These are phyloP conservation scores for Fraxinus angustifolia DNA, from an alignment of 305 asterid species.

Conservation along the genomic window DNA sequence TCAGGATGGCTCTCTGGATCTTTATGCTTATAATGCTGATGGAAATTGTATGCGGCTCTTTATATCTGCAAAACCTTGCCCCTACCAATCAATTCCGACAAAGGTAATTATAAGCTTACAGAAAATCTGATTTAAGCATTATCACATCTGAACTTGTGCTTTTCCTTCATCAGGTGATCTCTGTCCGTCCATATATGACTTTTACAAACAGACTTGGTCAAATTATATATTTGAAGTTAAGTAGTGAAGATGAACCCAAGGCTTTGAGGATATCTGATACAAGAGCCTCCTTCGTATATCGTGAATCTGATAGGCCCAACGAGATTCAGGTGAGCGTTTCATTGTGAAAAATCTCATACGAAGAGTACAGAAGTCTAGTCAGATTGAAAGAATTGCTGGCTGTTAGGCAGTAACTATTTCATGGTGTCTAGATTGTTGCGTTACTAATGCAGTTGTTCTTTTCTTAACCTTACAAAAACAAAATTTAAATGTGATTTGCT, in stretches of 20 bases:
- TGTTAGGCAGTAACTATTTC: background rate
- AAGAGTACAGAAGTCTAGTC: constrained; percentile 4
- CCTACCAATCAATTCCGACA: constrained; percentile 88
- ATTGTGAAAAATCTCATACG: background rate
- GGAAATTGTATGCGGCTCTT: constrained; percentile 78
- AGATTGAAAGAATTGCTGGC: constrained; percentile 7
- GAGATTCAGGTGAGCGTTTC: constrained; percentile 66
- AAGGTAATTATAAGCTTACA: constrained; percentile 55
- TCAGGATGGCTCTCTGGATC: constrained; percentile 95
- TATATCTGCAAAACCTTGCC: constrained; percentile 79
- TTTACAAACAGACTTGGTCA: constrained; percentile 93
- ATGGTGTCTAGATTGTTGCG: background rate
- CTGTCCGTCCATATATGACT: constrained; percentile 80
- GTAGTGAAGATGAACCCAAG: constrained; percentile 83
- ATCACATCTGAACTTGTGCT: constrained; percentile 26
- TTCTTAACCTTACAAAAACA: background rate
- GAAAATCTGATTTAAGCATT: constrained; percentile 15
- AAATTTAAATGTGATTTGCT: background rate
- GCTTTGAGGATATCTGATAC: constrained; percentile 65
- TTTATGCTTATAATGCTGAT: constrained; percentile 66
- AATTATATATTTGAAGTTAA: constrained; percentile 61
- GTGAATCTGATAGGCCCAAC: constrained; percentile 51
- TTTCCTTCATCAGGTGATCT: constrained; percentile 60
- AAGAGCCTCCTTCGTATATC: constrained; percentile 70
- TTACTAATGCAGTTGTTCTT: background rate